Percentiles rank a stretch among this genome's conserved stretches.
Conservation (phyloP, 2,329 filamentous ascomycete genomes). For the Aspergillus ibericus region DNA sequence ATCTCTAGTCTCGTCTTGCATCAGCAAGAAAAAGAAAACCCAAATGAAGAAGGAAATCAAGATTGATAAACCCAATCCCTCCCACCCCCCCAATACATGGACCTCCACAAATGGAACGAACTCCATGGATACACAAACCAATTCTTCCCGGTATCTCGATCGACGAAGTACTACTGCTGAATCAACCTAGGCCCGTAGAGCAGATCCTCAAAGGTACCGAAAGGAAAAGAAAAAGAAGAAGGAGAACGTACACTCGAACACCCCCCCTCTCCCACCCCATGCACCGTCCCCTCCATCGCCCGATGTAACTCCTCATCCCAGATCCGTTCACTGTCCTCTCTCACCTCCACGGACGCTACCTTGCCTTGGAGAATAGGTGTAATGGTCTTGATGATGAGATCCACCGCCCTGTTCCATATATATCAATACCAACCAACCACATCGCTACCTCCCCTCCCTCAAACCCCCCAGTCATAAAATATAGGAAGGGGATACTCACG, state of each 20-base stretch:
- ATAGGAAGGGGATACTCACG: constrained; percentile 7
- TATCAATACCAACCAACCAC: too few relatives aligned
- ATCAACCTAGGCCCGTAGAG: too few relatives aligned
- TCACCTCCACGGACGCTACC: constrained; percentile 18
- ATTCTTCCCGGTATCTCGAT: constrained; percentile 17
- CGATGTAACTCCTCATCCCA: constrained; percentile 13
- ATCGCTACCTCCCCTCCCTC: too few relatives aligned
- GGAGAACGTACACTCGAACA: constrained; percentile 9
- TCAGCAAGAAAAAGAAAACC: too few relatives aligned
- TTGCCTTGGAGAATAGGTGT: constrained; percentile 12
- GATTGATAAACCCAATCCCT: constrained; percentile 15
- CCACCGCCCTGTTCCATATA: constrained; percentile 4
- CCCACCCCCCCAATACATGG: constrained; percentile 9
- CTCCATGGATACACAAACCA: constrained; percentile 26
- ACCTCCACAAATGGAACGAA: constrained; percentile 20
- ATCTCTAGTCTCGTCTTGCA: too few relatives aligned
- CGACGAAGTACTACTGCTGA: constrained; percentile 26
- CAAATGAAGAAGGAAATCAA: too few relatives aligned
- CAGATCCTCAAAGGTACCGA: background rate
- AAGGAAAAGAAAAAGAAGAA: background rate
- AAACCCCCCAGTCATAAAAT: too few relatives aligned
- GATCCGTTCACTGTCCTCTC: constrained; percentile 10
- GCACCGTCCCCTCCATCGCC: constrained; percentile 16
- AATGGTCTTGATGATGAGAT: constrained; percentile 18
- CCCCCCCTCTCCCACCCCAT: background rate